Evolutionary conservation across 306 rosid genomes (phyloP).

Genomic region (Lithocarpus polystachyus): DNA sequence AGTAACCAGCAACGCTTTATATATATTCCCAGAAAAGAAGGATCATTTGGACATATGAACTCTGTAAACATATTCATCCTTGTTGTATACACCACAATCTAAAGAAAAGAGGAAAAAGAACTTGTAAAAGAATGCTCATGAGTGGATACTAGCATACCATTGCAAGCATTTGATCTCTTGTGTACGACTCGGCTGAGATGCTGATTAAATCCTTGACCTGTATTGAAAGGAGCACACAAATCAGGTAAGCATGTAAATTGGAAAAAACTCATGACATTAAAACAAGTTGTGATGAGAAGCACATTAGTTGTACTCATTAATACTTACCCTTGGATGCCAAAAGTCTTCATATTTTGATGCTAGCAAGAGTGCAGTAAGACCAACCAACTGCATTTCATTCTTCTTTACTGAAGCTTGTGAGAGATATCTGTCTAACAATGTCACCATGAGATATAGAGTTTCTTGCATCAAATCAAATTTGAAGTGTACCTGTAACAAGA

Average conservation of each 20-base stretch:
- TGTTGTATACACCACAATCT: not conserved
- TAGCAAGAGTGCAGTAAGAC: conserved; percentile 80
- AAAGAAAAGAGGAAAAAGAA: not conserved
- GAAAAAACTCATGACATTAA: not conserved
- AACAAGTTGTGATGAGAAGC: not conserved
- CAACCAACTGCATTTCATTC: conserved; percentile 85
- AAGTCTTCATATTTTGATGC: conserved; percentile 94
- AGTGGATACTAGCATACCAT: conserved; percentile 45
- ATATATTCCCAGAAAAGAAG: not conserved
- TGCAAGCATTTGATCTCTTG: conserved; percentile 78
- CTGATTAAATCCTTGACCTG: conserved; percentile 75
- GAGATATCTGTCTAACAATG: conserved; percentile 77
- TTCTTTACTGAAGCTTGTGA: conserved; percentile 59
- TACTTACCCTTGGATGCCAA: conserved; percentile 87
- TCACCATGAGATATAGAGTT: conserved; percentile 70
- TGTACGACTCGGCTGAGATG: conserved; percentile 80
- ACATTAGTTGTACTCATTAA: conserved; percentile 2
- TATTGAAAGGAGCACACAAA: conserved; percentile 22
- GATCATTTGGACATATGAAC: not conserved
- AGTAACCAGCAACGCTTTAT: not conserved
- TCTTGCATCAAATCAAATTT: conserved; percentile 92
- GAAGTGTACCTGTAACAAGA: conserved; percentile 66
- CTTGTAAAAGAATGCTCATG: not conserved
- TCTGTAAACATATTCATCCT: not conserved
- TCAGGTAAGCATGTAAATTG: not conserved